phyloP scores from a whole-genome alignment of 345 rosid species.

The Hibiscus syriacus region DNA sequence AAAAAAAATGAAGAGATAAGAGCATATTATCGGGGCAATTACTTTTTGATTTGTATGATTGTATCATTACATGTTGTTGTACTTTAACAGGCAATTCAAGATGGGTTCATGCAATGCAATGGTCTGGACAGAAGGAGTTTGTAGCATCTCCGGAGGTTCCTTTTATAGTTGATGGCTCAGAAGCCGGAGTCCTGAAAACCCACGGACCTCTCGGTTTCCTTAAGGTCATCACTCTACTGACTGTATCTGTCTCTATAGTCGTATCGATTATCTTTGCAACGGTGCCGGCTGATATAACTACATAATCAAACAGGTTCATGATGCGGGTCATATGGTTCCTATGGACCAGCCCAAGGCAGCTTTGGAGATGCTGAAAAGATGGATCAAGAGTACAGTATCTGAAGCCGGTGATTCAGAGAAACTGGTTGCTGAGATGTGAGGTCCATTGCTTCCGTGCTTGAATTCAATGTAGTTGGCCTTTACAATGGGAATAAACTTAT shows the following conservation, averaged over 20 bases:
- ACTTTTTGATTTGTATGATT: not conserved
- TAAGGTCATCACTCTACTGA: slow-evolving; percentile 42
- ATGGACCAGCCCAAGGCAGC: slow-evolving; percentile 96
- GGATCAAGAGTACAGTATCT: slow-evolving; percentile 55
- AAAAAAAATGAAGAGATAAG: not conserved
- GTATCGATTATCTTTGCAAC: no score
- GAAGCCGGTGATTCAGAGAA: slow-evolving; percentile 20
- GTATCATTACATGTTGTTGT: not conserved
- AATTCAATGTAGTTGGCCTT: not conserved
- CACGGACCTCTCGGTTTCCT: slow-evolving; percentile 76
- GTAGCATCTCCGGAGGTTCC: slow-evolving; percentile 53
- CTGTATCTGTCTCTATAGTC: not conserved
- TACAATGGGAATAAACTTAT: not conserved
- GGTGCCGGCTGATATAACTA: slow-evolving; percentile 8
- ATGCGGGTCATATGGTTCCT: slow-evolving; percentile 99
- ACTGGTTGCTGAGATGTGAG: slow-evolving; percentile 65
- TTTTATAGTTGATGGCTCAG: slow-evolving; percentile 62
- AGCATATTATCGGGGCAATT: not conserved
- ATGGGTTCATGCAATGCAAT: slow-evolving; percentile 98
- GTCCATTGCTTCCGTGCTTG: not conserved
- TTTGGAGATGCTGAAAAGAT: slow-evolving; percentile 75
- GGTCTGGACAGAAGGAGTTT: slow-evolving; percentile 76
- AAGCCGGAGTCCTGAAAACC: slow-evolving; percentile 67
- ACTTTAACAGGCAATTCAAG: slow-evolving; percentile 72
- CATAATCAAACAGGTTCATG: slow-evolving; percentile 47